Conservation (phyloP, 352 stramenopile genomes). For the Phytophthora rubi region DNA sequence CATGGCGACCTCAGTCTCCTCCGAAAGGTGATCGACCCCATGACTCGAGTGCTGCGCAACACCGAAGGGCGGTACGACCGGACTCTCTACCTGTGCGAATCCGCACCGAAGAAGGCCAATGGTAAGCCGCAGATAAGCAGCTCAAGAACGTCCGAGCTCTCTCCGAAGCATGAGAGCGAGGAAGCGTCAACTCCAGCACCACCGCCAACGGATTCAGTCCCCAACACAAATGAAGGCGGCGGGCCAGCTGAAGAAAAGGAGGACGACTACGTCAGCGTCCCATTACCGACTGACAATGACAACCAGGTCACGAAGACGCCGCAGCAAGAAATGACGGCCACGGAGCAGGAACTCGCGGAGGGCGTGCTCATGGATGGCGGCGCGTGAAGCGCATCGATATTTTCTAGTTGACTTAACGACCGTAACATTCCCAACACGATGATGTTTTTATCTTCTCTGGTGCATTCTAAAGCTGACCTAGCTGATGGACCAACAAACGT, state of each 20-base stretch:
- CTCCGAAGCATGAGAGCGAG: background rate
- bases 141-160: background rate
- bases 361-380: background rate
- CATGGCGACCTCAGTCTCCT: constrained; percentile 34
- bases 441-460: background rate
- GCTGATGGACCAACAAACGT: background rate
- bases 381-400: background rate
- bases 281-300: constrained; percentile 5
- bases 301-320: background rate
- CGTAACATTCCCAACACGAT: background rate
- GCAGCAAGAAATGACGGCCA: background rate
- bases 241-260: constrained; percentile 16
- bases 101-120: background rate
- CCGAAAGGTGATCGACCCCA: constrained; percentile 26
- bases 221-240: background rate
- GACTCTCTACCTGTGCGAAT: constrained; percentile 26
- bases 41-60: constrained; percentile 19
- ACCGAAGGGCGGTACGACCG: constrained; percentile 22
- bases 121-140: background rate
- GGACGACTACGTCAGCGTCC: background rate
- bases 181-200: background rate
- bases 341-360: background rate
- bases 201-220: background rate
- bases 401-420: background rate
- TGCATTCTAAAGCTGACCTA: background rate